phyloP scores from a whole-genome alignment of 176 grass and related monocot species.

The Eremochloa ophiuroides region DNA sequence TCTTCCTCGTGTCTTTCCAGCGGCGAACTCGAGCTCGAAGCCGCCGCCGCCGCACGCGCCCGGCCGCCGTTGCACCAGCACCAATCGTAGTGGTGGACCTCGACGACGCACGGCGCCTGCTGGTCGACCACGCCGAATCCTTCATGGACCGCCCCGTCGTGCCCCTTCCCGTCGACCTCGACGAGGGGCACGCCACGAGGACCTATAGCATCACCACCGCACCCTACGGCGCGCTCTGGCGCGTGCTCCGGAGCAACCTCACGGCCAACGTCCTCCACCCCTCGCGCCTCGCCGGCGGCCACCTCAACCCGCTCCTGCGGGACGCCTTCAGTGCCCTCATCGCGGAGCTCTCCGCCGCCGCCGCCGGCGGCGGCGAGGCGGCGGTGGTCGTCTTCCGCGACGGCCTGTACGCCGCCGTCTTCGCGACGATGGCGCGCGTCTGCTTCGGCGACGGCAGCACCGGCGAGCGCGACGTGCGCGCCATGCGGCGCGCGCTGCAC shows the following conservation, averaged over 20 bases:
- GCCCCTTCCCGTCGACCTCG: background rate
- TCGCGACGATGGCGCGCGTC: too few relatives aligned
- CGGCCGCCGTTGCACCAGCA: too few relatives aligned
- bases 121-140: too few relatives aligned
- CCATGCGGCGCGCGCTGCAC: background rate
- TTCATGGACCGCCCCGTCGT: too few relatives aligned
- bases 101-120: too few relatives aligned
- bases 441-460: background rate
- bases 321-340: background rate
- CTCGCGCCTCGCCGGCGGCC: background rate
- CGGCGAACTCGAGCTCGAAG: too few relatives aligned
- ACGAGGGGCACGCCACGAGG: background rate
- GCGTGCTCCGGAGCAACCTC: conserved; percentile 10
- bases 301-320: background rate
- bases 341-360: too few relatives aligned
- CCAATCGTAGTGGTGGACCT: too few relatives aligned
- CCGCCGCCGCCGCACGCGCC: too few relatives aligned
- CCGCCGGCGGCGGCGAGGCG: too few relatives aligned
- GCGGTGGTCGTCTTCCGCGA: background rate
- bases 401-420: too few relatives aligned
- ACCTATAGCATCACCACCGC: background rate
- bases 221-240: background rate
- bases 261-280: background rate
- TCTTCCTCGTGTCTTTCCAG: too few relatives aligned
- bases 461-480: background rate